Percentiles rank a stretch among this genome's conserved stretches.
Conservation (phyloP, 2,329 filamentous ascomycete genomes). For the Ceratocystis colombiana region DNA sequence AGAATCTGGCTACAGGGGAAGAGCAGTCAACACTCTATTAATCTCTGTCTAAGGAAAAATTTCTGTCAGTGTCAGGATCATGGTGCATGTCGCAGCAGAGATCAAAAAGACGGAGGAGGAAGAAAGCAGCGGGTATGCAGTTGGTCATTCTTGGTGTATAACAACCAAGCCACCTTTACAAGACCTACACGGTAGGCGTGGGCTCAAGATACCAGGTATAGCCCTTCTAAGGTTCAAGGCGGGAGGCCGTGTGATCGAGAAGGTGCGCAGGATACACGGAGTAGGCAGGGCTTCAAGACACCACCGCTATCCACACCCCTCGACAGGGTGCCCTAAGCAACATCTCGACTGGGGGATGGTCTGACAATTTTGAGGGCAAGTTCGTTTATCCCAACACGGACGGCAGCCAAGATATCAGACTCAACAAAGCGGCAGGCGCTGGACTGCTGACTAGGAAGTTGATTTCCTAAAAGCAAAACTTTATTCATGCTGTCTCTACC, state of each 20-base stretch:
- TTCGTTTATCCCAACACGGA: neutral
- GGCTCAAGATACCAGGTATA: neutral
- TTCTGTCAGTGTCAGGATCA: neutral
- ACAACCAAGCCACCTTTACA: neutral
- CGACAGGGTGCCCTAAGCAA: neutral
- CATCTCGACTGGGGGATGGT: neutral
- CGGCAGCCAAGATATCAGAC: neutral
- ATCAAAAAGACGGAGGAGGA: neutral
- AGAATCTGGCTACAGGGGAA: neutral
- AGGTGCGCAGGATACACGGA: neutral
- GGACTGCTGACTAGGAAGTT: neutral
- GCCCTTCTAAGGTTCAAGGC: neutral
- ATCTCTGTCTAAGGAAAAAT: neutral
- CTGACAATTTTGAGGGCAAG: neutral
- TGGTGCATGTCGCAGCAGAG: neutral
- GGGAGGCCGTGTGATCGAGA: neutral
- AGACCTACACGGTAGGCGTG: neutral
- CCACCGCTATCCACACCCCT: neutral
- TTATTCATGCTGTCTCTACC: neutral
- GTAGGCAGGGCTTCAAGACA: neutral
- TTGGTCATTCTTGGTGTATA: neutral
- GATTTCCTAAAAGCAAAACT: neutral
- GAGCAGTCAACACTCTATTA: neutral
- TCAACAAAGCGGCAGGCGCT: neutral
- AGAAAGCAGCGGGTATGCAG: neutral